These are phyloP conservation scores for Cercospora citrullina DNA, from an alignment of 2,329 filamentous ascomycete species.

Conservation along the genomic window DNA sequence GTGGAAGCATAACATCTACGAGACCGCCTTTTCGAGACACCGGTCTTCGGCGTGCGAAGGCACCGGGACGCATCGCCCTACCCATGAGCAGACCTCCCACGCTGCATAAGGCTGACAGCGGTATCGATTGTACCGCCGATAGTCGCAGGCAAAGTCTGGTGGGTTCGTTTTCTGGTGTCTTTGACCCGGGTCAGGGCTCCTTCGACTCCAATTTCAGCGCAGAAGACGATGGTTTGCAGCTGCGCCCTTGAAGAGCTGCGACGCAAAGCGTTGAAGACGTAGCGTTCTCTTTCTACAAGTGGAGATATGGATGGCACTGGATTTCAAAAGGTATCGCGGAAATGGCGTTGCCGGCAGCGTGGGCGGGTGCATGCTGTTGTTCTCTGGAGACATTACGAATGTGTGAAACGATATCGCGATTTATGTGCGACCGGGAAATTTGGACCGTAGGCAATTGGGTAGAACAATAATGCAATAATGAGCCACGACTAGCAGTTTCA, in stretches of 20 bases:
- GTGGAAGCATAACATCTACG: background rate
- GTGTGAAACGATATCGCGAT: background rate
- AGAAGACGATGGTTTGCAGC: background rate
- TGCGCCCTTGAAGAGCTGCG: background rate
- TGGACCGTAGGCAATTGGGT: background rate
- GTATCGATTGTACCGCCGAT: conserved; percentile 1
- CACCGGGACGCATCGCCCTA: background rate
- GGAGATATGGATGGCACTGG: background rate
- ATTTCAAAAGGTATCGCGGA: background rate
- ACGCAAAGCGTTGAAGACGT: background rate
- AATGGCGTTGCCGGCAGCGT: background rate
- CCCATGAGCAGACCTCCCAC: background rate
- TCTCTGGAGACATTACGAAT: background rate
- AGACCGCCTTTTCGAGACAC: background rate
- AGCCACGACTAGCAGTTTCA: background rate
- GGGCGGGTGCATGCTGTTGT: background rate
- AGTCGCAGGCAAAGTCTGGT: background rate
- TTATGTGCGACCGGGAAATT: background rate
- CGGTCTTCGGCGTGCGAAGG: background rate
- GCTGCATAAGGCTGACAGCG: conserved; percentile 2
- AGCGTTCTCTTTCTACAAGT: background rate
- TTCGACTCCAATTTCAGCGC: background rate
- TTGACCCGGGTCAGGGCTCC: background rate
- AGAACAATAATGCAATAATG: background rate
- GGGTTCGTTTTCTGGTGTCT: background rate